phyloP scores from a whole-genome alignment of 2,329 filamentous ascomycete species.

The Alternaria burnsii region DNA sequence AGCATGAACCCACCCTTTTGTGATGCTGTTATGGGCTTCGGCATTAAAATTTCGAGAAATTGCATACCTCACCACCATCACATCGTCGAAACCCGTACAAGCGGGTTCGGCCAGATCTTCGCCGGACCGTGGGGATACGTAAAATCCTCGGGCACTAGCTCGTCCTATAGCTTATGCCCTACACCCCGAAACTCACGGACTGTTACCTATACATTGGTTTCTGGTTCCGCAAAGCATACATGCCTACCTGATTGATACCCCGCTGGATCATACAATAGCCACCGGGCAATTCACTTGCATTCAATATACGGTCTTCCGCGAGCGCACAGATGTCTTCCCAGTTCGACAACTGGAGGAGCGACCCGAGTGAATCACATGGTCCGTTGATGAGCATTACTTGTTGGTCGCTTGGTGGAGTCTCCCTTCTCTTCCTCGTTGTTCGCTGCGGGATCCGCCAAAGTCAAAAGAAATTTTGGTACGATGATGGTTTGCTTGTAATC shows the following conservation, averaged over 20 bases:
- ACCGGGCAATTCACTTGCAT: neutral
- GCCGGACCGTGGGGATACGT: neutral
- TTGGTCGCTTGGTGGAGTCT: constrained; percentile 5
- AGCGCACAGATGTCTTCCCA: constrained; percentile 7
- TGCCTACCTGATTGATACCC: neutral
- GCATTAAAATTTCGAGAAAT: neutral
- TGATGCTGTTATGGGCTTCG: neutral
- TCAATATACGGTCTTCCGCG: neutral
- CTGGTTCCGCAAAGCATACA: neutral
- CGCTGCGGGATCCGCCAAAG: neutral
- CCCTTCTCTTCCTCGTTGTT: constrained; percentile 5
- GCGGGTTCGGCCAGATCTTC: neutral
- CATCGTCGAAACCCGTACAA: neutral
- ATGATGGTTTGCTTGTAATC: constrained; percentile 4
- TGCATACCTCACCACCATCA: neutral
- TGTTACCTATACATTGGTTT: neutral
- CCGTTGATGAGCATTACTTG: constrained; percentile 2
- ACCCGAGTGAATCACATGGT: constrained; percentile 9
- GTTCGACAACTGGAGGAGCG: constrained; percentile 7
- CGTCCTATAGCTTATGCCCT: neutral
- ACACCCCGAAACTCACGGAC: neutral
- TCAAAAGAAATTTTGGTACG: constrained; percentile 11
- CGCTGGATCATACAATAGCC: neutral
- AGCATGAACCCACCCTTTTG: neutral
- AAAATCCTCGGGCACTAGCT: neutral